These are phyloP conservation scores for Syzygium aqueum DNA, from an alignment of 345 rosid species.

Conservation along the genomic window DNA sequence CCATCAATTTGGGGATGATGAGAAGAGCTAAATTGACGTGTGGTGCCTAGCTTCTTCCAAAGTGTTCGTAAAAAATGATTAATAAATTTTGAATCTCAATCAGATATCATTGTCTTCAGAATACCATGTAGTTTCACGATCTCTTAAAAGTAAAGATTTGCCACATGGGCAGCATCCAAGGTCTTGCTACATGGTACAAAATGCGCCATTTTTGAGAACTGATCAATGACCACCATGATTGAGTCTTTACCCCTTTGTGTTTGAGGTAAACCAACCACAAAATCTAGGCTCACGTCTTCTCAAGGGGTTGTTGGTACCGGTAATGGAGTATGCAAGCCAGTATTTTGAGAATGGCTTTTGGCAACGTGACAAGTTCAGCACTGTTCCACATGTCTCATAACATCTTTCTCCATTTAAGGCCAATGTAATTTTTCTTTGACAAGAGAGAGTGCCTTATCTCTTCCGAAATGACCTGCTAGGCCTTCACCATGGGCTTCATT, in stretches of 20 bases:
- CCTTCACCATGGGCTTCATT: no score
- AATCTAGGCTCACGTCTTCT: not conserved
- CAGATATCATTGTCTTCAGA: not conserved
- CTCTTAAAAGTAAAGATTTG: not conserved
- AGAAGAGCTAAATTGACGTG: not conserved
- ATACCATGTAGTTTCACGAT: not conserved
- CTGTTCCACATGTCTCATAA: not conserved
- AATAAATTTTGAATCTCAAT: not conserved
- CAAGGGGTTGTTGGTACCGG: not conserved
- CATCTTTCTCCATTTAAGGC: not conserved
- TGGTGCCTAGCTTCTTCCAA: not conserved
- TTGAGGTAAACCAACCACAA: not conserved
- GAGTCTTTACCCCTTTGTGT: not conserved
- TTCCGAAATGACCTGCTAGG: no score
- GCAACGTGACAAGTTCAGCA: not conserved
- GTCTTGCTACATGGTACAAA: not conserved
- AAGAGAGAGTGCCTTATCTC: not conserved
- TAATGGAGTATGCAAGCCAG: not conserved
- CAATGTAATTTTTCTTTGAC: not conserved
- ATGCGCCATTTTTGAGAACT: not conserved
- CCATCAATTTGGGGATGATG: not conserved
- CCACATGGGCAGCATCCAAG: not conserved
- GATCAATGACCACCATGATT: not conserved
- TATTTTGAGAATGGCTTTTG: not conserved
- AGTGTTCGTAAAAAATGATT: not conserved